Evolutionary conservation across 1,284 basidiomycete species (phyloP).

Genomic region (Apiotrichum akiyoshidainum): DNA sequence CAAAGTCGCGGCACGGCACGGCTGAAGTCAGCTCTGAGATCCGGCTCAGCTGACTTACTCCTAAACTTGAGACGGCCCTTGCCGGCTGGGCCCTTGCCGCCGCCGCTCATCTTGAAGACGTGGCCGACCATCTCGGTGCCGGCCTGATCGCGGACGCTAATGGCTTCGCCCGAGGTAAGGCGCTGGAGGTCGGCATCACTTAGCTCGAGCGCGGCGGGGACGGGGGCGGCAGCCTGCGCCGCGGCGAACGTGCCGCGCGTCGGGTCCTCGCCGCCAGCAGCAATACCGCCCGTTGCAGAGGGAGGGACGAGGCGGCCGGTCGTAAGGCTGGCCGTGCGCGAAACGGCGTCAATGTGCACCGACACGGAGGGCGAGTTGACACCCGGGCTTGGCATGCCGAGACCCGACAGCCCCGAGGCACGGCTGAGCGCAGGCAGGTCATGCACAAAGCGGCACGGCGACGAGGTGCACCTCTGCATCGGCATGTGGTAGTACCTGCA

Average conservation of each 20-base stretch:
- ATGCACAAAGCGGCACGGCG: constrained; percentile 52
- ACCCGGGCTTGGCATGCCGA: neutral
- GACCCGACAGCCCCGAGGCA: neutral
- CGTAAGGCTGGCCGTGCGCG: neutral
- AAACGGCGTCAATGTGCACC: neutral
- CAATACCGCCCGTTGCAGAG: neutral
- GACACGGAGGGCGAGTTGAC: neutral
- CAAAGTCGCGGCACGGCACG: constrained; percentile 45
- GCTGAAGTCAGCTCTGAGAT: constrained; percentile 28
- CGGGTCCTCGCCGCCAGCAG: constrained; percentile 15
- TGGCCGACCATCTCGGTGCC: constrained; percentile 39
- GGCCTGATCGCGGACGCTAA: constrained; percentile 25
- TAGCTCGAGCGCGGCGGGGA: constrained; percentile 8
- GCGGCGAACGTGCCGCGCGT: constrained; percentile 41
- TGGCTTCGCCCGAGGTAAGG: constrained; percentile 22
- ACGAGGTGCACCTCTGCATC: constrained; percentile 48
- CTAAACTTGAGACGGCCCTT: constrained; percentile 45
- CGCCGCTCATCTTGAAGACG: constrained; percentile 49
- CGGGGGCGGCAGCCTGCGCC: constrained; percentile 27
- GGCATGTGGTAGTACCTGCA: constrained; percentile 51
- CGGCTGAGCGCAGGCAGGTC: constrained; percentile 23
- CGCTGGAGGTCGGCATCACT: constrained; percentile 10
- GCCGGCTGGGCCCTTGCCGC: constrained; percentile 46
- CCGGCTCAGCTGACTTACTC: constrained; percentile 30
- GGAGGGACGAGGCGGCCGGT: neutral